Conservation (phyloP, 371 early-diverging fungal species). For the Batkoa obscura region DNA sequence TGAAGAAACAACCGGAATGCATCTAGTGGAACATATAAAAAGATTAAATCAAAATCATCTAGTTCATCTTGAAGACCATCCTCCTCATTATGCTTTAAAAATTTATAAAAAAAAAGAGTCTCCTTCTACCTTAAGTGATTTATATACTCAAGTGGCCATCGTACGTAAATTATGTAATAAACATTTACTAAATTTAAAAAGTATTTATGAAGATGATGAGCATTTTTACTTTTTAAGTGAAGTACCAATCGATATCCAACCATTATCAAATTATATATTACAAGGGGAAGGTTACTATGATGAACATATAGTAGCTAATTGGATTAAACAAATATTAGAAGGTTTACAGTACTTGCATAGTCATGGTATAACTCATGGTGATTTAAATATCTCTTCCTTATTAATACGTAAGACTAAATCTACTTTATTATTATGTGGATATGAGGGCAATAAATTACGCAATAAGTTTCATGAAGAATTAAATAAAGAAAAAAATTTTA, state of each 20-base stretch:
- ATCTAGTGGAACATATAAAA: too few relatives aligned
- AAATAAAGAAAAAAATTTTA: neutral
- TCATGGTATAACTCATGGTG: neutral
- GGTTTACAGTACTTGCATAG: conserved; percentile 2
- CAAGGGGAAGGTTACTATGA: neutral
- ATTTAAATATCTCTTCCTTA: neutral
- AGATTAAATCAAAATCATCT: too few relatives aligned
- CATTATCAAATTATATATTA: neutral
- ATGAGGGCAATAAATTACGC: neutral
- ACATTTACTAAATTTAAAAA: neutral
- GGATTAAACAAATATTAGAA: neutral
- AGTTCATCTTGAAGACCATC: too few relatives aligned
- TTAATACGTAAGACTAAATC: neutral
- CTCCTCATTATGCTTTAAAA: too few relatives aligned
- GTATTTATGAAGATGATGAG: neutral
- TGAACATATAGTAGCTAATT: neutral
- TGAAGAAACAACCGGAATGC: too few relatives aligned
- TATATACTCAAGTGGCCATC: neutral
- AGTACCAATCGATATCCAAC: neutral
- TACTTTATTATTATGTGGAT: neutral
- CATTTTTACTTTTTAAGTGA: neutral
- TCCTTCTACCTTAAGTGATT: too few relatives aligned
- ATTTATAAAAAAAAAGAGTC: too few relatives aligned
- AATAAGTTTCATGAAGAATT: neutral
- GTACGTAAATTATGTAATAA: neutral